These are phyloP conservation scores for Rhodamnia argentea DNA, from an alignment of 345 rosid species.

Conservation along the genomic window DNA sequence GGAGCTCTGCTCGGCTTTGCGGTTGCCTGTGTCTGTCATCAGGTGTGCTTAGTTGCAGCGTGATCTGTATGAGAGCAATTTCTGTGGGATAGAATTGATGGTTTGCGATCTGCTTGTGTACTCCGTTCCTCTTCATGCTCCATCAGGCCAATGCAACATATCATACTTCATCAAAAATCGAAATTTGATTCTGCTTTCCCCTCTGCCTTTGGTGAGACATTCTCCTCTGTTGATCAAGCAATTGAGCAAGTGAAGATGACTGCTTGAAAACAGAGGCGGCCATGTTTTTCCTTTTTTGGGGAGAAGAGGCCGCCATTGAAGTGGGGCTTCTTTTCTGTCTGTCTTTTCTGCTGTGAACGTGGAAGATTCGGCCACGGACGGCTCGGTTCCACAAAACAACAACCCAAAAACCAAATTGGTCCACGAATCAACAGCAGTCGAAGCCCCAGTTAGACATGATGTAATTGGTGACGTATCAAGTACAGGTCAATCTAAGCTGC, in stretches of 20 bases:
- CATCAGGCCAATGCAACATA: not conserved
- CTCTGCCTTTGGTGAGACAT: not conserved
- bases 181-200: not conserved
- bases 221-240: not conserved
- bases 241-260: not conserved
- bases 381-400: not conserved
- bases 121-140: not conserved
- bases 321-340: not conserved
- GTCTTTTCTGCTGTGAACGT: not conserved
- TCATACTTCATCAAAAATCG: not conserved
- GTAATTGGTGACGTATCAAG: not conserved
- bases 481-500: not conserved
- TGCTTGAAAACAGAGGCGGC: not conserved
- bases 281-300: too few species aligned
- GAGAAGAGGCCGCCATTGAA: not conserved
- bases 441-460: not conserved
- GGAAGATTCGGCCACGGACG: not conserved
- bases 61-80: conserved; percentile 1
- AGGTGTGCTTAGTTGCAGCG: conserved; percentile 37
- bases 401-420: not conserved
- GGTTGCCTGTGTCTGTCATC: conserved; percentile 64
- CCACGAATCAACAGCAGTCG: not conserved
- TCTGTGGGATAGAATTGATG: not conserved
- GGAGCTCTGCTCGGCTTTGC: conserved; percentile 78
- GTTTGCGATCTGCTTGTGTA: not conserved